Evolutionary conservation across 2,329 filamentous ascomycete genomes (phyloP).

Genomic region (Xylariaceae sp.): DNA sequence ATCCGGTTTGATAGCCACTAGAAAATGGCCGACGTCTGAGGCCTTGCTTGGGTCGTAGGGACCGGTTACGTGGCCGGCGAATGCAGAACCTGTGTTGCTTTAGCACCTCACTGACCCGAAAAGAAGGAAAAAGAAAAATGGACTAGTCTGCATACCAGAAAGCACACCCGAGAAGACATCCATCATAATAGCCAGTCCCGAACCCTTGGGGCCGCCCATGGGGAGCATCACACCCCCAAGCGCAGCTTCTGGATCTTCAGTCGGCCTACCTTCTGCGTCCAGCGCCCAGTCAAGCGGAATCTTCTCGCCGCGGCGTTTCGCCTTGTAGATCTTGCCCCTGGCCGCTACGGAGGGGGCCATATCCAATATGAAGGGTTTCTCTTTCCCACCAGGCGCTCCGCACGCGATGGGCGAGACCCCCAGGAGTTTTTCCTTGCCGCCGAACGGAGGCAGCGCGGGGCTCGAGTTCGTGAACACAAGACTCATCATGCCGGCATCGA

Average conservation of each 20-base stretch:
- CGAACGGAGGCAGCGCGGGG: constrained; percentile 66
- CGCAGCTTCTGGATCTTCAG: constrained; percentile 65
- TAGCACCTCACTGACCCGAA: neutral
- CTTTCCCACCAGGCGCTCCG: constrained; percentile 60
- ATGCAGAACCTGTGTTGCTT: constrained; percentile 55
- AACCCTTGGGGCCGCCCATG: constrained; percentile 80
- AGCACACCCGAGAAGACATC: constrained; percentile 78
- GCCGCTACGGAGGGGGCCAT: constrained; percentile 68
- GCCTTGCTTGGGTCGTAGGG: constrained; percentile 67
- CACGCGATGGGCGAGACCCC: constrained; percentile 71
- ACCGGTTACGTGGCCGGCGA: constrained; percentile 68
- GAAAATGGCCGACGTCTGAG: constrained; percentile 68
- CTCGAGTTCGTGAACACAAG: constrained; percentile 68
- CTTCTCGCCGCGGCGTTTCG: constrained; percentile 58
- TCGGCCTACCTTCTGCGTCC: constrained; percentile 62
- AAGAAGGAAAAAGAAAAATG: too few relatives aligned
- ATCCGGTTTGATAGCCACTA: constrained; percentile 68
- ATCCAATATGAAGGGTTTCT: constrained; percentile 64
- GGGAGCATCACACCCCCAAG: constrained; percentile 76
- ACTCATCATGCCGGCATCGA: constrained; percentile 66
- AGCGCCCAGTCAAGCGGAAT: constrained; percentile 72
- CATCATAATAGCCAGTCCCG: constrained; percentile 76
- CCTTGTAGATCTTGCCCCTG: constrained; percentile 68
- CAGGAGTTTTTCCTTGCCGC: constrained; percentile 61
- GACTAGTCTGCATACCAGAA: constrained; percentile 36